phyloP scores from a whole-genome alignment of 768 basidiomycete genomes.

The Termitomyces sp. region DNA sequence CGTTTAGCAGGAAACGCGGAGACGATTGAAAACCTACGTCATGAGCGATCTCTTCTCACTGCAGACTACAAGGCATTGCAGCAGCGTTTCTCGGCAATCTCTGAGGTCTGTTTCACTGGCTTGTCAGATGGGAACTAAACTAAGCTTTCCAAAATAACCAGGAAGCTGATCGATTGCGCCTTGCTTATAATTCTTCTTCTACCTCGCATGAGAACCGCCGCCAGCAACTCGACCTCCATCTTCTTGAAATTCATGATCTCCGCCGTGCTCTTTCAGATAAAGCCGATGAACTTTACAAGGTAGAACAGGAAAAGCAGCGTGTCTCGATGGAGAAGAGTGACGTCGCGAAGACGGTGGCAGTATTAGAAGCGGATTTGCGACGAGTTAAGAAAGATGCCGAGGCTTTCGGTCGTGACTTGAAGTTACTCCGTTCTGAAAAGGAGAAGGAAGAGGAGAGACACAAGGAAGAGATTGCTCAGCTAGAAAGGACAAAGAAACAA shows the following conservation, averaged over 20 bases:
- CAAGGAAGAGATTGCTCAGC: constrained; percentile 47
- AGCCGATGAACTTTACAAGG: constrained; percentile 55
- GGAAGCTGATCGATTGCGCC: constrained; percentile 58
- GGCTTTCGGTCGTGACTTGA: constrained; percentile 73
- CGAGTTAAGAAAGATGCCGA: constrained; percentile 76
- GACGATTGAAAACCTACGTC: constrained; percentile 68
- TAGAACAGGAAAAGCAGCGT: constrained; percentile 59
- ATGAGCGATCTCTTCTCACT: constrained; percentile 67
- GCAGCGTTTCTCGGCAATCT: constrained; percentile 54
- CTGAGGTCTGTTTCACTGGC: constrained; percentile 46
- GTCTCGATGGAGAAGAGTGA: constrained; percentile 58
- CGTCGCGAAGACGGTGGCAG: constrained; percentile 60
- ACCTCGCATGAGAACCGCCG: constrained; percentile 67
- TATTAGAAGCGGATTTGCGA: constrained; percentile 66
- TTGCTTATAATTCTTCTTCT: constrained; percentile 55
- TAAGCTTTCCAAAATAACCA: constrained; percentile 16
- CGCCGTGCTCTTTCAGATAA: constrained; percentile 58
- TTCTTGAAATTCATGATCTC: constrained; percentile 74
- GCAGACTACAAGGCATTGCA: constrained; percentile 73
- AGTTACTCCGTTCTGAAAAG: constrained; percentile 59
- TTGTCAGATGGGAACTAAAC: background rate
- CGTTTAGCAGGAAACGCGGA: constrained; percentile 66
- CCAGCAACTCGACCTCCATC: constrained; percentile 67
- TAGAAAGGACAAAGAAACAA: constrained; percentile 67
- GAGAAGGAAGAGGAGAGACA: constrained; percentile 52